Percentiles rank a stretch among this genome's conserved stretches.
phyloP scores from a whole-genome alignment of 345 rosid species.

The Passiflora organensis region DNA sequence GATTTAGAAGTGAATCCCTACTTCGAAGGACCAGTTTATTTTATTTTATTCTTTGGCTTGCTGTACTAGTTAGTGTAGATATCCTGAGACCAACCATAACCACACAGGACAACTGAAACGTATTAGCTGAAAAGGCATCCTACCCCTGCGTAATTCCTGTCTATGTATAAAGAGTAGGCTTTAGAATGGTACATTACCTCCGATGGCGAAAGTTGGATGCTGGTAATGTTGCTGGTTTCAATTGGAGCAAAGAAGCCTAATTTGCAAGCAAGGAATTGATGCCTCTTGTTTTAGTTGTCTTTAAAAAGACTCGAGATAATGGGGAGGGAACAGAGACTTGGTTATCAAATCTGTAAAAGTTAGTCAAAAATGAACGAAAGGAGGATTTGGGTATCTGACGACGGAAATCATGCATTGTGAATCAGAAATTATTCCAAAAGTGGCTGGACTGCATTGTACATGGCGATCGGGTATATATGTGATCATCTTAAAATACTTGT shows the following conservation, averaged over 20 bases:
- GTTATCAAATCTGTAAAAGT: slow-evolving; percentile 9
- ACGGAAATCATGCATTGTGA: background rate
- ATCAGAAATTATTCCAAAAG: background rate
- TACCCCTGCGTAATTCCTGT: background rate
- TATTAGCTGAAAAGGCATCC: background rate
- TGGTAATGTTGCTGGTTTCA: background rate
- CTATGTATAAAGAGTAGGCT: background rate
- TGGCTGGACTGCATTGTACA: background rate
- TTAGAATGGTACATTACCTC: background rate
- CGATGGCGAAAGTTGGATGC: too few species aligned
- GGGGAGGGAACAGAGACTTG: background rate
- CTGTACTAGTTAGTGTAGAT: too few species aligned
- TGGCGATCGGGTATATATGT: background rate
- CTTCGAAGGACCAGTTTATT: too few species aligned
- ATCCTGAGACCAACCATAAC: background rate
- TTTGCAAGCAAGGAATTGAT: slow-evolving; percentile 32
- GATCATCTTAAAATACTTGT: background rate
- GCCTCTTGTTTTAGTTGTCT: too few species aligned
- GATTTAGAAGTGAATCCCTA: too few species aligned
- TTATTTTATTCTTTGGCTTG: too few species aligned
- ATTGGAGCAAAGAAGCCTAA: slow-evolving; percentile 18
- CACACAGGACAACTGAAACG: background rate
- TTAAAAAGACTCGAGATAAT: background rate
- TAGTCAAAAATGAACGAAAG: slow-evolving; percentile 19
- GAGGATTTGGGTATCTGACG: slow-evolving; percentile 7